Conservation (phyloP, 169 alveolate genomes). For the Eimeria sp. region DNA sequence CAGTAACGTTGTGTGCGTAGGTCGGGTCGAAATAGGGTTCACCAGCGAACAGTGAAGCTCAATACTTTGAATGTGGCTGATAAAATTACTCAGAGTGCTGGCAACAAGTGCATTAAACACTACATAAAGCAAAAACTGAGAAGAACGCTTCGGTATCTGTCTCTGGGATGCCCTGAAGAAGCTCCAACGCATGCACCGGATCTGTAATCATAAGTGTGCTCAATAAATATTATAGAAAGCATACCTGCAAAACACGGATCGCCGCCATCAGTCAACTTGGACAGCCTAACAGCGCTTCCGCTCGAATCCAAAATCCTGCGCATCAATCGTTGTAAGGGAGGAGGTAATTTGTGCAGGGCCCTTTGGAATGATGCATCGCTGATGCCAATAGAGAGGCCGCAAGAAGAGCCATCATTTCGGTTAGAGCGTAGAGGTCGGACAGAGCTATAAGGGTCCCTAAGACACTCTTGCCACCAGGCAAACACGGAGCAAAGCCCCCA, state of each 20-base stretch:
- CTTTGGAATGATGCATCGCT: constrained; percentile 29
- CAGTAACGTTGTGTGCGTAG: not conserved
- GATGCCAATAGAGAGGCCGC: constrained; percentile 9
- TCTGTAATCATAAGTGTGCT: not conserved
- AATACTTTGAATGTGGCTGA: not conserved
- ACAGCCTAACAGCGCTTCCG: not conserved
- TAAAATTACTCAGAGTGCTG: not conserved
- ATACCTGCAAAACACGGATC: constrained; percentile 56
- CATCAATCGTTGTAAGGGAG: constrained; percentile 29
- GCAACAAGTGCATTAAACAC: not conserved
- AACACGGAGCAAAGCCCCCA: constrained; percentile 63
- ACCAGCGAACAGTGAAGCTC: not conserved
- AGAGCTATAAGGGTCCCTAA: constrained; percentile 36
- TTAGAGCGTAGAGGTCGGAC: constrained; percentile 21
- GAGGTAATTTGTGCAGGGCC: not conserved
- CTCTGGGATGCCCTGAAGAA: not conserved
- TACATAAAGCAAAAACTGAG: not conserved
- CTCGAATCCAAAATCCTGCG: constrained; percentile 14
- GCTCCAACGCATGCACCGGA: not conserved
- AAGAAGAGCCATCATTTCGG: not conserved
- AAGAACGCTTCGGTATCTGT: not conserved
- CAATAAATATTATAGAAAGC: not conserved
- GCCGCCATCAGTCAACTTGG: constrained; percentile 39
- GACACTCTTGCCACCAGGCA: constrained; percentile 71
- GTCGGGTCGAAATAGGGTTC: not conserved